Evolutionary conservation across 2,329 filamentous ascomycete species (phyloP), one percentile per base, ranked within the genome.

Genomic region (Pseudogymnoascus sp.): DNA sequence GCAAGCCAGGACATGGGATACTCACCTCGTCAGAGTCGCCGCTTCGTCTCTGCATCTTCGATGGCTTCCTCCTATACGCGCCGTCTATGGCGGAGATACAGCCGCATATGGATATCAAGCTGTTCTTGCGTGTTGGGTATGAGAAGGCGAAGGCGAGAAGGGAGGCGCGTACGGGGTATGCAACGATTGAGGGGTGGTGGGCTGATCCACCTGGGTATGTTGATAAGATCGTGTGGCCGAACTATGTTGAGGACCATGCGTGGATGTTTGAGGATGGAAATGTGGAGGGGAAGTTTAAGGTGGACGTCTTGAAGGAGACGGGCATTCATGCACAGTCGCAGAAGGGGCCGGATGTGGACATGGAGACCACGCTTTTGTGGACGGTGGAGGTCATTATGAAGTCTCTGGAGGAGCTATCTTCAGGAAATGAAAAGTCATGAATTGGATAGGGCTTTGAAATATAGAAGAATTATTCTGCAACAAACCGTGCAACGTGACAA

Each of bases 221-320:
- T 38, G 93, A 97, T 73, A 84, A 89, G 73, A 83, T 99, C 62
- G 95, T 99, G 4, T 99, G 95, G 95, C 93, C 93, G 3, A 93
- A 96, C 70, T 97, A 97, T 75, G 90, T 89, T 3, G 80, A 83
- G 62, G 85, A 91, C 70, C 93, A 97, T 77, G 79, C 79, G 21
- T 96, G 90, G 81, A 78, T 99, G 74, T 95, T 97, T 72, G 76
- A 87, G 67, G 77, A 78, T 7, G 88, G 84, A 0, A 78, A 93
- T 72, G 89, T 91, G 0, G 83, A 74, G 68, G 83, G 83, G 0
- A 70, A 75, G 56, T 72, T 87, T 9, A 78, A 83, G 42, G 72
- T 76, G 17, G 75, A 77, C 0, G 77, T 80, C 59, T 73, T 84
- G 68, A 65, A 67, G 23, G 72, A 72, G 63, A 76, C 77, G 68